A percentile compares a stretch with the other conserved stretches of the same genome.
Conservation (phyloP, 345 rosid species). For the Pistacia atlantica region DNA sequence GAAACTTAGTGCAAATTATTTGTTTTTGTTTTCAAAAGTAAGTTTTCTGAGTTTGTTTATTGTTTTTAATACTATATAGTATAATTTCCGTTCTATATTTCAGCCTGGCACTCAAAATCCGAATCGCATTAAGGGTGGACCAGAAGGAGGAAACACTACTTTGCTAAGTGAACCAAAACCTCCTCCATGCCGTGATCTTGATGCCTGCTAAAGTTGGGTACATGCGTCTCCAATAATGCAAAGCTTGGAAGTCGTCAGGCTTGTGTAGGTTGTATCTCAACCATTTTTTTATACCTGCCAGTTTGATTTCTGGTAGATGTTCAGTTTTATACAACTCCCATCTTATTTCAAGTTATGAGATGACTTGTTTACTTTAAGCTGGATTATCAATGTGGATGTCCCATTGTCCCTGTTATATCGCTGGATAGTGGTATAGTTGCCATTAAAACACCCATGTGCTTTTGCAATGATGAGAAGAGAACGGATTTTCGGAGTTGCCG, state of each 20-base stretch:
- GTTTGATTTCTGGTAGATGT: slow-evolving; percentile 28
- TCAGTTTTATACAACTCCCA: slow-evolving; percentile 18
- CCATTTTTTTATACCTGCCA: slow-evolving; percentile 26
- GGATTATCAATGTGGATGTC: slow-evolving; percentile 11
- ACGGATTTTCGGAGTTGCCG: neutral
- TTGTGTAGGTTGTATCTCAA: slow-evolving; percentile 15
- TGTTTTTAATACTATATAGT: neutral
- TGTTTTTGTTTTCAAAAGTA: neutral
- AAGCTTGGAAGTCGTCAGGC: slow-evolving; percentile 33
- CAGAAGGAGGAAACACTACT: slow-evolving; percentile 95
- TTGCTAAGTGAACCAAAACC: slow-evolving; percentile 80
- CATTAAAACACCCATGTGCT: neutral
- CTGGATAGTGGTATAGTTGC: neutral
- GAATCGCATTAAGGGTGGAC: slow-evolving; percentile 78
- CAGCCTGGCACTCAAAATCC: slow-evolving; percentile 97
- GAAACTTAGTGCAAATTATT: neutral
- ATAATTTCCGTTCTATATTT: slow-evolving; percentile 12
- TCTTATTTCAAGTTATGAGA: slow-evolving; percentile 24
- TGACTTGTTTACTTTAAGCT: slow-evolving; percentile 1
- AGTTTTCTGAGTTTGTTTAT: neutral
- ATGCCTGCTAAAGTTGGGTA: slow-evolving; percentile 64
- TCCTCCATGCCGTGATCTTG: slow-evolving; percentile 90
- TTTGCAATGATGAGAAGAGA: neutral
- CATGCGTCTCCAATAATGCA: slow-evolving; percentile 45
- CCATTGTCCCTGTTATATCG: neutral